Percentiles rank a stretch among this genome's conserved stretches.
Evolutionary conservation across 805 yeast genomes (phyloP).

Genomic region (Clavispora vitiphila): DNA sequence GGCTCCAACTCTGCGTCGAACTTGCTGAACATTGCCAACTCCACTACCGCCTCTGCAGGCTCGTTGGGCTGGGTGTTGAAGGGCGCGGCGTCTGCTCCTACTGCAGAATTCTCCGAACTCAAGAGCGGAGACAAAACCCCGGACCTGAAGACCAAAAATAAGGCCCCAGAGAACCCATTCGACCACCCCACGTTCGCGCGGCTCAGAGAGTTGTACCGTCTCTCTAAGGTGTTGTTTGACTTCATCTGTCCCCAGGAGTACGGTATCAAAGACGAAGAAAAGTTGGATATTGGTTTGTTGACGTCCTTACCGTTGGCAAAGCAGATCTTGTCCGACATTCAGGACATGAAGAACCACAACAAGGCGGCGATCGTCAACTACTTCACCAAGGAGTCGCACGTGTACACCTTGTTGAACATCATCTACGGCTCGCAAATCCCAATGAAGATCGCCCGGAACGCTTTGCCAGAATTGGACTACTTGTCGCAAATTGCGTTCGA

Average conservation of each 20-base stretch:
- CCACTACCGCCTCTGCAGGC: constrained; percentile 45
- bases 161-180: constrained; percentile 42
- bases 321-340: constrained; percentile 77
- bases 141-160: constrained; percentile 4
- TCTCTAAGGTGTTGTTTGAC: constrained; percentile 91
- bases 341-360: constrained; percentile 70
- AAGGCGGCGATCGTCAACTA: constrained; percentile 83
- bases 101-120: constrained; percentile 11
- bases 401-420: constrained; percentile 86
- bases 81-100: constrained; percentile 28
- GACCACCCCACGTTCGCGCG: constrained; percentile 77
- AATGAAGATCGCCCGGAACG: constrained; percentile 92
- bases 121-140: constrained; percentile 6
- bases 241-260: constrained; percentile 98
- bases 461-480: constrained; percentile 93
- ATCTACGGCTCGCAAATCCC: constrained; percentile 90
- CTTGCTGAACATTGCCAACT: constrained; percentile 16
- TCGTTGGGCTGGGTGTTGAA: constrained; percentile 70
- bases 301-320: constrained; percentile 92
- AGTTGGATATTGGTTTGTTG: constrained; percentile 89
- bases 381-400: constrained; percentile 96
- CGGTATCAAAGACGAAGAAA: constrained; percentile 93
- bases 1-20: constrained; percentile 21
- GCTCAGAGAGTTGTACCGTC: constrained; percentile 79
- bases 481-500: constrained; percentile 93